These are phyloP conservation scores for Globisporangium acanthophoron DNA, from an alignment of 352 stramenopile species.

Conservation along the genomic window DNA sequence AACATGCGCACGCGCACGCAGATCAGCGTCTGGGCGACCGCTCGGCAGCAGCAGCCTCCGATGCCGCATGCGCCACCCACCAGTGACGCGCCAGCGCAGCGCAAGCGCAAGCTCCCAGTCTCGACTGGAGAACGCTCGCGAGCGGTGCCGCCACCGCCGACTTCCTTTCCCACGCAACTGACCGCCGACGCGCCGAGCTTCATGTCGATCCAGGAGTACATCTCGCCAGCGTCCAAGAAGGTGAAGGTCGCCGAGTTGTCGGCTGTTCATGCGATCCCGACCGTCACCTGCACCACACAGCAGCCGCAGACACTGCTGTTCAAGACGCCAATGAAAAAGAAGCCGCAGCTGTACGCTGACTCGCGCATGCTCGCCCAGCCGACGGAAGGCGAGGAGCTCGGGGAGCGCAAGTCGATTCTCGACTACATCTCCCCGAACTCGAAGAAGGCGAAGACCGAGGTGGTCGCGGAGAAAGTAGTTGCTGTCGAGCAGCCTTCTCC, in stretches of 20 bases:
- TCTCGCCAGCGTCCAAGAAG: slow-evolving; percentile 4
- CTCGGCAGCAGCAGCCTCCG: slow-evolving; percentile 3
- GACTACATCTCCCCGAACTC: slow-evolving; percentile 17
- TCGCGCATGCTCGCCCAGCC: not conserved
- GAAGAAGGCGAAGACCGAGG: slow-evolving; percentile 8
- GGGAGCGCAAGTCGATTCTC: slow-evolving; percentile 5
- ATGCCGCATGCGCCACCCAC: not conserved
- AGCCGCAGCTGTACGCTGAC: slow-evolving; percentile 6
- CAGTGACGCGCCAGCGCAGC: slow-evolving; percentile 1
- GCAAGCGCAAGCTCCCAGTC: slow-evolving; percentile 5
- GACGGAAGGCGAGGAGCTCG: not conserved
- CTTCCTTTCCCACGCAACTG: not conserved
- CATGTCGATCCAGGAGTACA: slow-evolving; percentile 1
- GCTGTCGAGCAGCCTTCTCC: not conserved
- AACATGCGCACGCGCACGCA: slow-evolving; percentile 15
- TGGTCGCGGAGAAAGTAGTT: not conserved
- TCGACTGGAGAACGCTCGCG: not conserved
- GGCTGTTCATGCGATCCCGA: not conserved
- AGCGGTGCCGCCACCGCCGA: slow-evolving; percentile 1
- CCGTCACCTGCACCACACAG: not conserved
- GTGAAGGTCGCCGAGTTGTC: not conserved
- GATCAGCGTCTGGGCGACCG: slow-evolving; percentile 2
- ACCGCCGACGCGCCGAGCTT: not conserved
- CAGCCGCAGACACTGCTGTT: slow-evolving; percentile 1
- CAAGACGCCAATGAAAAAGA: slow-evolving; percentile 14